A percentile compares a stretch with the other conserved stretches of the same genome.
Evolutionary conservation across 2,329 filamentous ascomycete genomes (phyloP).

Genomic region (Magnaporthiopsis incrustans): DNA sequence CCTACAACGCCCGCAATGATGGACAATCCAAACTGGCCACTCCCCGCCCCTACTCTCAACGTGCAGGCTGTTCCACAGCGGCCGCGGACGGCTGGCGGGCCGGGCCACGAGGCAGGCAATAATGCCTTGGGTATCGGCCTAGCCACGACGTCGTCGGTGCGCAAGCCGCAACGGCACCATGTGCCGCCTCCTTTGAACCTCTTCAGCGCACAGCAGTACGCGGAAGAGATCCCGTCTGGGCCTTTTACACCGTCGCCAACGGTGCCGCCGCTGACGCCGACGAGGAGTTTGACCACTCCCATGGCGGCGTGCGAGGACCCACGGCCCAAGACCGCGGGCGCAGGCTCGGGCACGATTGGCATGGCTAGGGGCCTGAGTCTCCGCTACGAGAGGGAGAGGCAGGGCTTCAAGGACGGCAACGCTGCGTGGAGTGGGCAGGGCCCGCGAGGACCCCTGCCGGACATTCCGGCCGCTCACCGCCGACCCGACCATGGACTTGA

Average conservation of each 20-base stretch:
- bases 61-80: conserved; percentile 1
- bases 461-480: conserved; percentile 10
- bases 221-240: conserved; percentile 12
- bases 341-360: conserved; percentile 19
- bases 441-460: conserved; percentile 3
- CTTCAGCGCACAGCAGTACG: conserved; percentile 15
- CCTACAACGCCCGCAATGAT: conserved; percentile 9
- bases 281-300: conserved; percentile 5
- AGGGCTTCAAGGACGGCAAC: neutral
- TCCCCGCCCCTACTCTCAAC: conserved; percentile 9
- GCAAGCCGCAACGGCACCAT: conserved; percentile 8
- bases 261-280: neutral
- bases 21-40: conserved; percentile 14
- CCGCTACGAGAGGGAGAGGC: conserved; percentile 10
- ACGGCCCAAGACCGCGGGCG: conserved; percentile 6
- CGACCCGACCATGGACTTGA: conserved; percentile 13
- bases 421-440: neutral
- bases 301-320: conserved; percentile 13
- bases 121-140: neutral
- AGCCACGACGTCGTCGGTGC: neutral
- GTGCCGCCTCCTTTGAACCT: conserved; percentile 6
- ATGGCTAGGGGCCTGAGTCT: conserved; percentile 25
- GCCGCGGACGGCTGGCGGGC: conserved; percentile 1
- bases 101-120: neutral
- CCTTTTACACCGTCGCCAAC: conserved; percentile 12